Conservation (phyloP, 1,284 basidiomycete species). For the Rhodotorula glutinis region DNA sequence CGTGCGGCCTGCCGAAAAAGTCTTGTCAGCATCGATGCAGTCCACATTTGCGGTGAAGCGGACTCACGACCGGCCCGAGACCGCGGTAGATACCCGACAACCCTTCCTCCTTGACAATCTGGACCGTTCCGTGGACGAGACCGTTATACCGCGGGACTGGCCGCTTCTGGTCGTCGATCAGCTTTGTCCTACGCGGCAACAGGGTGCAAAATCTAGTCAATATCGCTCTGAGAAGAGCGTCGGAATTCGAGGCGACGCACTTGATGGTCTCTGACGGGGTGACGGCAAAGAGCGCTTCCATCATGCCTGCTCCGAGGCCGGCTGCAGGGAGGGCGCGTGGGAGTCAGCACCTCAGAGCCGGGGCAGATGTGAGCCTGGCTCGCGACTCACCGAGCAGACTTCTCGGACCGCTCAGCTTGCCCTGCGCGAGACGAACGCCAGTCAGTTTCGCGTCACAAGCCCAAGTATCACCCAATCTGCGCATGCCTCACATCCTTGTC, state of each 20-base stretch:
- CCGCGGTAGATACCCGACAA: constrained; percentile 78
- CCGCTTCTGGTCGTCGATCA: constrained; percentile 89
- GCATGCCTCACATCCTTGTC: constrained; percentile 64
- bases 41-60: not conserved
- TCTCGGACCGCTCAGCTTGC: constrained; percentile 78
- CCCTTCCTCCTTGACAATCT: constrained; percentile 82
- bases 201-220: not conserved
- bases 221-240: too few species aligned
- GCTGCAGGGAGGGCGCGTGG: constrained; percentile 53
- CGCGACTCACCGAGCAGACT: constrained; percentile 69
- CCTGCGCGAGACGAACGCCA: constrained; percentile 55
- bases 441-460: not conserved
- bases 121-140: constrained; percentile 77
- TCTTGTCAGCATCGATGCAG: not conserved
- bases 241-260: constrained; percentile 51
- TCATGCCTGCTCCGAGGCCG: constrained; percentile 91
- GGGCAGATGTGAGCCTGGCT: not conserved
- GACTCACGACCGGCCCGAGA: constrained; percentile 76
- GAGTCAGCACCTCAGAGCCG: not conserved
- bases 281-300: constrained; percentile 89
- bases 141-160: constrained; percentile 80
- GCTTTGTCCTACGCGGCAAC: constrained; percentile 72
- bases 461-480: too few species aligned
- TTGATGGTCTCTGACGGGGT: constrained; percentile 99
- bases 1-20: constrained; percentile 62